These are phyloP conservation scores for Ammopiptanthus mongolicus DNA, from an alignment of 306 rosid genomes.

Conservation along the genomic window DNA sequence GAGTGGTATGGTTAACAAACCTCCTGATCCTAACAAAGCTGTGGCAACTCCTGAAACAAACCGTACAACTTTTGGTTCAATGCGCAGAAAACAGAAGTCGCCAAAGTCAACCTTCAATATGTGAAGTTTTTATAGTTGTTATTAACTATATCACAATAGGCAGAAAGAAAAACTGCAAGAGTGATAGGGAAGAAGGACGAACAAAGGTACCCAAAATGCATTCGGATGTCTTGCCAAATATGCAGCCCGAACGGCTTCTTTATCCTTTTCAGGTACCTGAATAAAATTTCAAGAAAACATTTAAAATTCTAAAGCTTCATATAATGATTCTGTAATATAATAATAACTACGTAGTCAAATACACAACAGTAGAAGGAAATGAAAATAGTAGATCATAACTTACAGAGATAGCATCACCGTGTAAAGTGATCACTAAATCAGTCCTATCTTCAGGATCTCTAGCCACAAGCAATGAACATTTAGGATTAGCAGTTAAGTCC, in stretches of 20 bases:
- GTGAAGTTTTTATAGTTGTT: constrained; percentile 18
- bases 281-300: constrained; percentile 1
- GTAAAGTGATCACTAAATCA: constrained; percentile 78
- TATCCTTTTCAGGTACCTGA: constrained; percentile 75
- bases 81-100: constrained; percentile 85
- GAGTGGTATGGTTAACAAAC: constrained; percentile 42
- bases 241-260: constrained; percentile 58
- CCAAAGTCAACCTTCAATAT: constrained; percentile 91
- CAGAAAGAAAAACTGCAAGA: not conserved
- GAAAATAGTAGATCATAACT: constrained; percentile 34
- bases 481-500: constrained; percentile 69
- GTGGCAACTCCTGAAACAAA: constrained; percentile 94
- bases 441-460: constrained; percentile 91
- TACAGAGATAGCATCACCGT: constrained; percentile 82
- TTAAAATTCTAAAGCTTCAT: constrained; percentile 14
- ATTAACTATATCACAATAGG: constrained; percentile 15
- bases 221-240: constrained; percentile 84
- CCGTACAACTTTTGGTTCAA: constrained; percentile 69
- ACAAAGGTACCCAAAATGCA: constrained; percentile 81
- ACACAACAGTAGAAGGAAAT: not conserved
- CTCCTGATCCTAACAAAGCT: constrained; percentile 92
- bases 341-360: constrained; percentile 2
- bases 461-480: constrained; percentile 88
- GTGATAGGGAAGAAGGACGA: constrained; percentile 22
- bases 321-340: not conserved